A percentile compares a stretch with the other conserved stretches of the same genome.
Evolutionary conservation across 2,329 filamentous ascomycete genomes (phyloP).

Genomic region (Nannizziopsis arthrosporioides): DNA sequence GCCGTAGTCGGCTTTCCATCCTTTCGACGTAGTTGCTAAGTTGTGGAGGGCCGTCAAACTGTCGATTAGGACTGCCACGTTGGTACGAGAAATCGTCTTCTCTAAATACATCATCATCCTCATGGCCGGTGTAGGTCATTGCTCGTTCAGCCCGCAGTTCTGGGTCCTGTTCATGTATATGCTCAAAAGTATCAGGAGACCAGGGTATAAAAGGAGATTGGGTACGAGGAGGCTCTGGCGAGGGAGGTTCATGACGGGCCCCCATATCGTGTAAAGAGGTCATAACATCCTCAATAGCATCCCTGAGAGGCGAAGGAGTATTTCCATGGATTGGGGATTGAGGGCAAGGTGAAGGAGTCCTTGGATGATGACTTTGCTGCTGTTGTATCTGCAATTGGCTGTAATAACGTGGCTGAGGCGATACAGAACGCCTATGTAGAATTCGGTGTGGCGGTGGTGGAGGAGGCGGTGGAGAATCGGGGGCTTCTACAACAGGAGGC

Average conservation of each 20-base stretch:
- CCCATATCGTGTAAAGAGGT: conserved; percentile 84
- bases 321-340: conserved; percentile 55
- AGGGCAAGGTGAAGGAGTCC: conserved; percentile 39
- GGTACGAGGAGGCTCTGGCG: conserved; percentile 43
- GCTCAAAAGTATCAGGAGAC: conserved; percentile 79
- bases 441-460: conserved; percentile 68
- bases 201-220: conserved; percentile 55
- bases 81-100: conserved; percentile 47
- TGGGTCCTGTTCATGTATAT: conserved; percentile 28
- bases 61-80: conserved; percentile 42
- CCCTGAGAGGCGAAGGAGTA: conserved; percentile 82
- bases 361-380: conserved; percentile 15
- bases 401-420: conserved; percentile 25
- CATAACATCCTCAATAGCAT: conserved; percentile 98
- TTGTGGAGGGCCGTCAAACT: conserved; percentile 52
- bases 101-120: conserved; percentile 34
- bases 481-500: neutral
- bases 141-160: conserved; percentile 42
- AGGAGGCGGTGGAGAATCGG: conserved; percentile 67
- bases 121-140: conserved; percentile 63
- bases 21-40: conserved; percentile 78
- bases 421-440: conserved; percentile 15
- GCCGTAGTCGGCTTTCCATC: conserved; percentile 73
- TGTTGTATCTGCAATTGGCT: conserved; percentile 15
- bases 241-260: conserved; percentile 42